Percentiles rank a stretch among this genome's conserved stretches.
Conservation (phyloP, 2,329 filamentous ascomycete species). For the Trichoderma koningii region DNA sequence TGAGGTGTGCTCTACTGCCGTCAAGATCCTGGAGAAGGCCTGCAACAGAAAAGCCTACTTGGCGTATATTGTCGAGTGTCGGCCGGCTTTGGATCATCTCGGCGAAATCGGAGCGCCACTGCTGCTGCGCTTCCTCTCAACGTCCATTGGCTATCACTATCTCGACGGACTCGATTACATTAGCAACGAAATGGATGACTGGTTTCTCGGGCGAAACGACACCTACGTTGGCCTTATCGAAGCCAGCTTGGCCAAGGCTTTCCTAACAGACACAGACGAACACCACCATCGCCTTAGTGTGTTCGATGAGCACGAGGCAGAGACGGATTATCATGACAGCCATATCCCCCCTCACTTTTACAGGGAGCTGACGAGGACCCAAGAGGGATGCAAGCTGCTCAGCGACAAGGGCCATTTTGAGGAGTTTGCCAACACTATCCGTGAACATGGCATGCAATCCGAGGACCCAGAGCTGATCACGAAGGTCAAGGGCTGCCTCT, state of each 20-base stretch:
- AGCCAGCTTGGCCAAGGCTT: conserved; percentile 87
- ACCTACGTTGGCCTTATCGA: conserved; percentile 94
- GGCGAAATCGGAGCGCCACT: conserved; percentile 95
- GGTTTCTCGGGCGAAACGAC: conserved; percentile 96
- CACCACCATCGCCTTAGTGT: conserved; percentile 59
- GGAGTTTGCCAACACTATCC: conserved; percentile 87
- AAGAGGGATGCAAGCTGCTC: conserved; percentile 86
- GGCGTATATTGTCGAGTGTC: conserved; percentile 95
- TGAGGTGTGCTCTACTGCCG: conserved; percentile 91
- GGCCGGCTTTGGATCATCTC: conserved; percentile 89
- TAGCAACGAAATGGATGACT: conserved; percentile 99
- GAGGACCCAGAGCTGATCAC: conserved; percentile 83
- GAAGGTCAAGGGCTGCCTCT: conserved; percentile 95
- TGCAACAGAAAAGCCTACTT: conserved; percentile 90
- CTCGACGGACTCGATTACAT: conserved; percentile 97
- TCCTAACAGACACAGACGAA: conserved; percentile 66
- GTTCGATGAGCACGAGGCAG: conserved; percentile 60
- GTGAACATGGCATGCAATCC: conserved; percentile 80
- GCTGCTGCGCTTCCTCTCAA: conserved; percentile 88
- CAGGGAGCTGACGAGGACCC: conserved; percentile 86
- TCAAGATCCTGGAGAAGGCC: conserved; percentile 96
- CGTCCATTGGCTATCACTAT: conserved; percentile 96
- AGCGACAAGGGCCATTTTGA: conserved; percentile 94
- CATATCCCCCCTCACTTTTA: conserved; percentile 97
- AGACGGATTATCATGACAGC: conserved; percentile 60